Base-by-base conservation (phyloP, 1,284 basidiomycete genomes). In the Coniferiporia weirii region DNA sequence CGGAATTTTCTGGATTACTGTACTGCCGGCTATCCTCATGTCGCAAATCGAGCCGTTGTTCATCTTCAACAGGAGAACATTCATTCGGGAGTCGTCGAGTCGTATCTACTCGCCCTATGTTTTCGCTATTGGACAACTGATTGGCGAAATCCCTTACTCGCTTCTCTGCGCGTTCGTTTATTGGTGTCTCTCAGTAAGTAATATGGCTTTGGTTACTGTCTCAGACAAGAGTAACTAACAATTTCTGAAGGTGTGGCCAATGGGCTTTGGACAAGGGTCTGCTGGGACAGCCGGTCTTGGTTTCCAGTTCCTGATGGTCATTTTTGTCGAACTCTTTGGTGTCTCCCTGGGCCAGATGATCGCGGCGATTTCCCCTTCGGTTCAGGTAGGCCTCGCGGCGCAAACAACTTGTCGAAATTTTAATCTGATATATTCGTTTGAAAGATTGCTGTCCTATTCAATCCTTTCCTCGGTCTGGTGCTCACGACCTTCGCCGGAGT, bases 1-100 rank as follows among this genome's bases (percentile, higher is more conserved):
- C 72, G 82, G 78, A 27, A 83, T 90, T 56, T 89, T 86, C 76
- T 88, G 84, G 84, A 76, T 82, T 46, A 77, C 78, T 15, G 80
- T 92, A 49, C 70, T 91, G 32, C 89, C 91, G 17, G 86, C 87
- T 27, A 82, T 93, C 64, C 77, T 93, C 64, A 89, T 92, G 78
- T 74, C 80, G 1, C 89, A 91, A 71, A 86, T 95, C 60, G 88
- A 93, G 72, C 92, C 93, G 0, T 73, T 91, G 75, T 96, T 93
- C 78, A 90, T 96, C 67, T 78, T 87, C 72, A 89, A 89, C 61
- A 78, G 93, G 71, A 72, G 73, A 57, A 83, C 80, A 40, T 88
- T 87, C 70, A 81, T 89, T 63, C 81, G 90, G 70, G 87, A 89
- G 72, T 76, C 87, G 0, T 89, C 86, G 1, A 87, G 85, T 74